Conservation (phyloP, 2,329 filamentous ascomycete species). For the Ambrosiella xylebori region DNA sequence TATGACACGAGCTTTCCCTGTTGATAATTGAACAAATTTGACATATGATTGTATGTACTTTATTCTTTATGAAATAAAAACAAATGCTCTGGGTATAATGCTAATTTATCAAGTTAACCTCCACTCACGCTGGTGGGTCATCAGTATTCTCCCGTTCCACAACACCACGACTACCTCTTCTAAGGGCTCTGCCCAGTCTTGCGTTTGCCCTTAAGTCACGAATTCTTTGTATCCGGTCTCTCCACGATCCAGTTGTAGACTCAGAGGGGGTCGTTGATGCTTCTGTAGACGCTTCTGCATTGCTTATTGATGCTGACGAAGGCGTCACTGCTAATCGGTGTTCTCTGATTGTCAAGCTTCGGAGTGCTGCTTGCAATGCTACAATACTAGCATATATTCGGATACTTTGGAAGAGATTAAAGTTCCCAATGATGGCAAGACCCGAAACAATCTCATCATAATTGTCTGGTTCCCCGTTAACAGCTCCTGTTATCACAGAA, state of each 20-base stretch:
- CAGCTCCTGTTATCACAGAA: not conserved
- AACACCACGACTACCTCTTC: not conserved
- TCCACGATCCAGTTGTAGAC: not conserved
- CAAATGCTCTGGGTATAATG: not conserved
- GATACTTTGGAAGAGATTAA: slow-evolving; percentile 32
- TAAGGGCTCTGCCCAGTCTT: not conserved
- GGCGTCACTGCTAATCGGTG: not conserved
- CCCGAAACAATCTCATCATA: slow-evolving; percentile 33
- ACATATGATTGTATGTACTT: not conserved
- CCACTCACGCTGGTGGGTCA: not conserved
- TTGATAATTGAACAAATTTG: too few relatives aligned
- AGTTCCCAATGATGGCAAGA: slow-evolving; percentile 35
- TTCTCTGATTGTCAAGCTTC: not conserved
- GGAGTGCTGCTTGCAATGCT: not conserved
- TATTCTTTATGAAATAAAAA: not conserved
- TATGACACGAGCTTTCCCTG: not conserved
- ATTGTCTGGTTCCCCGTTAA: not conserved
- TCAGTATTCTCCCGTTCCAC: not conserved
- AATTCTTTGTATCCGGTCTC: not conserved
- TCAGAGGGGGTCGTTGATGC: not conserved
- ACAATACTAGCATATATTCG: not conserved
- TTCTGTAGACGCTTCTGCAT: not conserved
- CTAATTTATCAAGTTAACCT: not conserved
- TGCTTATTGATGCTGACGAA: not conserved
- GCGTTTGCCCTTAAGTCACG: not conserved